These are phyloP conservation scores for Dendrobium officinale DNA, from an alignment of 106 monocot genomes.

Conservation along the genomic window DNA sequence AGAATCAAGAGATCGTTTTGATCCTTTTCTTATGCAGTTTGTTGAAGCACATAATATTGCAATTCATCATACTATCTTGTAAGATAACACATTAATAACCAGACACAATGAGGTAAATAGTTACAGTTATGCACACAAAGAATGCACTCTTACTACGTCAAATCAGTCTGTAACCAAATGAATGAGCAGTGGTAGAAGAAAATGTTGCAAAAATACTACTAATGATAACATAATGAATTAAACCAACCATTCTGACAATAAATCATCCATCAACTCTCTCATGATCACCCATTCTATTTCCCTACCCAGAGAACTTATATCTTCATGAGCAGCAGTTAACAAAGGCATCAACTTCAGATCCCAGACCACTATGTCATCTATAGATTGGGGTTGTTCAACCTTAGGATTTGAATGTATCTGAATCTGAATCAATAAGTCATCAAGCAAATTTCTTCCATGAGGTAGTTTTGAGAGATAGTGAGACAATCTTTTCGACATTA, in stretches of 20 bases:
- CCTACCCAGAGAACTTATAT: slow-evolving; percentile 23
- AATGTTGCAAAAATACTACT: background rate
- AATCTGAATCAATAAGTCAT: slow-evolving; percentile 33
- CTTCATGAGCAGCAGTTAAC: slow-evolving; percentile 19
- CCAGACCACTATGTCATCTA: slow-evolving; percentile 26
- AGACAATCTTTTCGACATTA: slow-evolving; percentile 19
- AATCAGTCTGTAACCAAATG: background rate
- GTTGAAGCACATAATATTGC: background rate
- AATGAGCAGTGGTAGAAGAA: background rate
- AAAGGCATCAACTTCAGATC: slow-evolving; percentile 42
- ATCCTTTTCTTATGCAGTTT: too few relatives aligned
- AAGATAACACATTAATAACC: too few relatives aligned
- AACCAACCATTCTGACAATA: slow-evolving; percentile 27
- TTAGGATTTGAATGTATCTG: slow-evolving; percentile 5
- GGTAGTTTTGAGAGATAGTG: background rate
- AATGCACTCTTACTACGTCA: background rate
- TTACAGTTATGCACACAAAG: background rate
- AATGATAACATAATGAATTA: background rate
- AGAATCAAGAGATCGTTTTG: too few relatives aligned
- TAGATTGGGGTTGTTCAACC: slow-evolving; percentile 12
- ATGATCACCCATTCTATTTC: slow-evolving; percentile 47
- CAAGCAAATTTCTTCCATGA: slow-evolving; percentile 31
- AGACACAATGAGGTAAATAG: background rate
- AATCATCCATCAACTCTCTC: slow-evolving; percentile 46
- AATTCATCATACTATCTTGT: background rate